Evolutionary conservation across 352 stramenopile genomes (phyloP), one percentile per base, ranked within the genome.

Genomic region (Pythium rishiriense): DNA sequence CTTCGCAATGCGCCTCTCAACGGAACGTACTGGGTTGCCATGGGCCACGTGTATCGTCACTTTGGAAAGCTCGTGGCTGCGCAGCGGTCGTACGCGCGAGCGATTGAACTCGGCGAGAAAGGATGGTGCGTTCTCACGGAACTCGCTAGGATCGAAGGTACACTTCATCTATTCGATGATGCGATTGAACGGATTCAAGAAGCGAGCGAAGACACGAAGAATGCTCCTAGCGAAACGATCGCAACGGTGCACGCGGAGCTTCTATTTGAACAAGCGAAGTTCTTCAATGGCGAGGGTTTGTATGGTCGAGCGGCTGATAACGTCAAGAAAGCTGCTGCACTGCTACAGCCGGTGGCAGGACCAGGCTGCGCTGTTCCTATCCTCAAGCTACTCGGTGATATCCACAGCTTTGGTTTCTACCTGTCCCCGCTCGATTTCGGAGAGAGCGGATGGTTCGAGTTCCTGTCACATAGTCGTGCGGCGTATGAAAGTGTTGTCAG

Each of bases 381-480:
- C 35, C 56, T 79, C 43, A 94, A 94, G 68, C 52, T 96, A 33
- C 73, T 94, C 2, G 87, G 85, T 22, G 87, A 96, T 49, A 75
- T 96, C 29, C 81, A 94, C 59, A 81, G 77, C 50, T 93, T 94
- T 62, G 82, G 84, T 22, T 96, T 93, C 58, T 91, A 91, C 63
- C 71, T 96, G 58, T 82, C 85, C 8, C 83, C 85, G 5, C 57
- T 71, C 12, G 67, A 89, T n/a, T 94, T 94, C 52, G 43, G 3
- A 4, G 39, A 64, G 3, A 35, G 54, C 6, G 53, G 55, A 10
- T 96, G 87, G 87, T 56, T 90, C 37, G 62, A 78, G 0, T 94
- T 96, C 43, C 75, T 96, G 11, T 48, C 59, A 6, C 58, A 72
- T 50, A 83, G 85, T 17, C 64, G 77, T 26, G 74, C 79, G 25